Percentiles rank a stretch among this genome's conserved stretches.
These are phyloP conservation scores for Beauveria pseudobassiana DNA, from an alignment of 2,329 filamentous ascomycete genomes.

Conservation along the genomic window DNA sequence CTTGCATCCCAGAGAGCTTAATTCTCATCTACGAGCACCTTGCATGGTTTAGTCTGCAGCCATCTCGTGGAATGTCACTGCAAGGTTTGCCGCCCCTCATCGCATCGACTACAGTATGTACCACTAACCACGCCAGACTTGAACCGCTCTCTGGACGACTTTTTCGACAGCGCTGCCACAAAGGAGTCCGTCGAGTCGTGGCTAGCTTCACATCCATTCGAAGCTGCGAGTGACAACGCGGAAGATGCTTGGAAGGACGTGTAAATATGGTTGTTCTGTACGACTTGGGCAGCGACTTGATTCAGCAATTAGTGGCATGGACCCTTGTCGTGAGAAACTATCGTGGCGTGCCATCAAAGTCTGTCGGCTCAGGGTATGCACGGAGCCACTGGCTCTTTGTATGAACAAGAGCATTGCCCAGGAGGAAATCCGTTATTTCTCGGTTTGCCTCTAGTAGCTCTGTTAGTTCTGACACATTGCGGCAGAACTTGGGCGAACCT, in stretches of 20 bases:
- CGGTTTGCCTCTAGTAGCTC: conserved; percentile 11
- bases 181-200: conserved; percentile 4
- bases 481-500: neutral
- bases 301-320: no score
- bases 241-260: neutral
- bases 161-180: neutral
- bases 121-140: neutral
- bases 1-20: conserved; percentile 3
- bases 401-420: neutral
- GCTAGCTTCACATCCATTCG: conserved; percentile 8
- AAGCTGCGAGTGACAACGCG: neutral
- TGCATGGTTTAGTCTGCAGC: conserved; percentile 11
- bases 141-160: conserved; percentile 9
- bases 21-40: conserved; percentile 12
- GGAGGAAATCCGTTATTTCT: conserved; percentile 12
- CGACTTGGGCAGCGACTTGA: no score
- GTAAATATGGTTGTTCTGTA: neutral
- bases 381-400: conserved; percentile 13
- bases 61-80: conserved; percentile 10
- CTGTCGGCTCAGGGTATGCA: neutral
- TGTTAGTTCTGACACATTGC: no score
- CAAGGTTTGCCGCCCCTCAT: neutral
- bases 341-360: neutral
- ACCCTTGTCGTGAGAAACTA: neutral
- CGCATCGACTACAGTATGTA: neutral